Evolutionary conservation across 2,329 filamentous ascomycete genomes (phyloP).

Genomic region (Exophiala lecanii-corni): DNA sequence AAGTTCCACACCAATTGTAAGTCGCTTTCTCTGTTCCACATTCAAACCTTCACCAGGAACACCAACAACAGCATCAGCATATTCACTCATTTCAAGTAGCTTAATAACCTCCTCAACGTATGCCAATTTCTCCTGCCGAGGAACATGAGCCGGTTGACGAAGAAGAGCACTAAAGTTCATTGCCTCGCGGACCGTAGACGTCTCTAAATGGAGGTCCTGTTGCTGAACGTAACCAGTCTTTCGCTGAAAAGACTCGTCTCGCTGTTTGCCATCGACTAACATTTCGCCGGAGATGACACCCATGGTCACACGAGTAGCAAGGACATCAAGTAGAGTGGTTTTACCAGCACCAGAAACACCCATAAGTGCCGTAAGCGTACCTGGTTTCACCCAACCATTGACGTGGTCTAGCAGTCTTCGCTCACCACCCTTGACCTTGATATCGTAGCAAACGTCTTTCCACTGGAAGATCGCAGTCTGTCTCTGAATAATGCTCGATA

Average conservation of each 20-base stretch:
- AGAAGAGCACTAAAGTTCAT: constrained; percentile 80
- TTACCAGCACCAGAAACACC: constrained; percentile 89
- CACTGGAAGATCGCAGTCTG: constrained; percentile 81
- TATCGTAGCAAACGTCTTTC: constrained; percentile 77
- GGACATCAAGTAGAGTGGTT: constrained; percentile 80
- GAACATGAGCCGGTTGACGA: constrained; percentile 72
- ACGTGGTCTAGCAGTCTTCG: constrained; percentile 78
- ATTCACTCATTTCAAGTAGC: constrained; percentile 82
- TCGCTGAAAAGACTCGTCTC: constrained; percentile 80
- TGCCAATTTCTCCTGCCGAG: constrained; percentile 70
- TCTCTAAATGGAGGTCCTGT: constrained; percentile 82
- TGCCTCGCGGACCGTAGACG: constrained; percentile 81
- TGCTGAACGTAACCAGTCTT: constrained; percentile 92
- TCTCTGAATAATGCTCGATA: constrained; percentile 48
- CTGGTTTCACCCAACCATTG: constrained; percentile 90
- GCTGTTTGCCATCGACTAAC: constrained; percentile 69
- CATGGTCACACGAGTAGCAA: constrained; percentile 82
- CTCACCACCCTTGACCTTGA: constrained; percentile 71
- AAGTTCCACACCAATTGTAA: constrained; percentile 94
- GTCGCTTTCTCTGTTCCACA: constrained; percentile 63
- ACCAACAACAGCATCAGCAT: constrained; percentile 86
- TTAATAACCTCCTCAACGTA: constrained; percentile 91
- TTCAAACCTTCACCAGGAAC: constrained; percentile 71
- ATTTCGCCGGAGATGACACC: constrained; percentile 85
- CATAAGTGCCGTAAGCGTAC: constrained; percentile 85